Evolutionary conservation across 1,139 yeast genomes (phyloP), one percentile per base, ranked within the genome.

Genomic region (Suhomyces guaymorum): DNA sequence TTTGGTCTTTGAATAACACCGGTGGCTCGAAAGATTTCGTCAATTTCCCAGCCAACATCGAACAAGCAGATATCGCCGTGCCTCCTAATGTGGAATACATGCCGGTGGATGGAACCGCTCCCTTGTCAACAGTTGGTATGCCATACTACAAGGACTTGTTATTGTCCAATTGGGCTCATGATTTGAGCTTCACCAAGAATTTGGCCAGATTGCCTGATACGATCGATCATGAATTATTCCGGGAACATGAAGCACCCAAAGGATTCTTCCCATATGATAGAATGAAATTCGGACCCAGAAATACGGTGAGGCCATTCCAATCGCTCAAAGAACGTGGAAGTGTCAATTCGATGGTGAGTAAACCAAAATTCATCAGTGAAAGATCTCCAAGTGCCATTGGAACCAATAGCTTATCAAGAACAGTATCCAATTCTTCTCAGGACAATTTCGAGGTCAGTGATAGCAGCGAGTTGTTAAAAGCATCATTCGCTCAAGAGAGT

Each of bases 121-220:
- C 97, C 0, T 63, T 92, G 34, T 82, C 82, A 28, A 55, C 78
- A 1, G 69, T 92, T 1, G 97, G 97, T 7, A 66, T 92, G 78
- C 97, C 98, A 0, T 88, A 82, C 52, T 92, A 88, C 56, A 80
- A 79, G 43, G 89, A 85, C 31, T 75, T 77, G 33, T 68, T 94
- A 15, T 66, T 90, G 10, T 88, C 97, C 0, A 82, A 88, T 13
- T 90, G 90, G 87, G 82, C 89, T 0, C 52, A 70, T 2, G 82
- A 81, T 38, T 57, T 74, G 43, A 67, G 74, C 14, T 84, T 82
- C 52, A 57, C 64, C 54, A 75, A 62, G 66, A 80, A 46, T 76
- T 77, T 56, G 5, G 68, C 71, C 6, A 73, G 73, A 19, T 48
- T 78, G 8, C 82, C 87, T 0, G 37, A 37, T 10, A 28, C 24